Evolutionary conservation across 2,329 filamentous ascomycete species (phyloP), one percentile per base, ranked within the genome.

Genomic region (Fusarium sp.): DNA sequence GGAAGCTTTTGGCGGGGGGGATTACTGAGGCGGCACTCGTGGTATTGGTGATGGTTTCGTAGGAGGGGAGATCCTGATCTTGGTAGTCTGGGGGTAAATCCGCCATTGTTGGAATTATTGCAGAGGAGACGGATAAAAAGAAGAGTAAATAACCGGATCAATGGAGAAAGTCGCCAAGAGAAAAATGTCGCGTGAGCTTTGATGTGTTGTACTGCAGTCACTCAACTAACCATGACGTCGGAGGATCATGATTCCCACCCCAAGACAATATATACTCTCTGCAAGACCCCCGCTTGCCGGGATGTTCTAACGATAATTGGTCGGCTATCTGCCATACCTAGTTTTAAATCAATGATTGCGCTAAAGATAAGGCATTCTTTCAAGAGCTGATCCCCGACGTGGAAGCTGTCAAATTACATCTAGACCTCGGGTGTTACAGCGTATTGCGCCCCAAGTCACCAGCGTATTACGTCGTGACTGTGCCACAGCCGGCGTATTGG

Each of bases 21-120:
- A 68, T 63, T 37, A 67, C 62, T 65, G 27, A 29, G 27, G 35
- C 58, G 57, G 54, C 60, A 14, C 20, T 39, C 22, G 61, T 35
- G 18, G 65, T 62, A 33, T 41, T 64, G 41, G 65, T 43, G 43
- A 67, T 50, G 67, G 72, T 73, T 37, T 74, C 67, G 68, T 80
- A 81, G 18, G 79, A 75, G 3, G 80, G 80, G 5, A 74, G 67
- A 2, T 75, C 68, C 14, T 54, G 14, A n/a, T 71, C 66, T 18
- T 45, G 33, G 37, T 71, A 64, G 8, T 63, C 63, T 13, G 67
- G 64, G 10, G 69, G 72, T 37, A 68, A 61, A 18, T 75, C 68
- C 20, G 56, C 37, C 76, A 78, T 78, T 29, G 39, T 50, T 50
- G 4, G 4, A 5, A 37, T 10, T n/a, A 33, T 20, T 1, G 2